A percentile compares a stretch with the other conserved stretches of the same genome.
Evolutionary conservation across 177 flowering plant species (phyloP).

Genomic region (Vitis hybrid): DNA sequence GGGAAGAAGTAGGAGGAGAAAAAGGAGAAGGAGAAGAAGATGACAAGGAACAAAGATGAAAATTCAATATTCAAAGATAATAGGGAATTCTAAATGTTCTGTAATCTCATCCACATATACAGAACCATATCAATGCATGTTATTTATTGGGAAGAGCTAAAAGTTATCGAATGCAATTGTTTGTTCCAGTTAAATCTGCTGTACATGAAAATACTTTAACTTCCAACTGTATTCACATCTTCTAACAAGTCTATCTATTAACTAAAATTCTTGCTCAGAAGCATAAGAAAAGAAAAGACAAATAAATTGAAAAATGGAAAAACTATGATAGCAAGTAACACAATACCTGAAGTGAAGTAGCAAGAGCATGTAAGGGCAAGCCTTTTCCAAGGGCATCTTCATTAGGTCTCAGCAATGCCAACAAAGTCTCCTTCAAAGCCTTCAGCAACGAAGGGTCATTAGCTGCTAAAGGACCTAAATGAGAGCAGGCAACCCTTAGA

Average conservation of each 20-base stretch:
- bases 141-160: neutral
- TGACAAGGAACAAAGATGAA: too few relatives aligned
- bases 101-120: too few relatives aligned
- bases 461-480: conserved; percentile 89
- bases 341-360: conserved; percentile 88
- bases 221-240: neutral
- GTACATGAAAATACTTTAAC: neutral
- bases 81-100: too few relatives aligned
- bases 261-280: neutral
- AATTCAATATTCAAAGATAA: too few relatives aligned
- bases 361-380: conserved; percentile 67
- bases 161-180: neutral
- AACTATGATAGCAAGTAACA: neutral
- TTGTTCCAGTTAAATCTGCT: neutral
- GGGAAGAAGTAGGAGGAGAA: too few relatives aligned
- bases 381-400: conserved; percentile 56
- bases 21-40: too few relatives aligned
- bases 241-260: neutral
- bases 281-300: neutral
- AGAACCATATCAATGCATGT: too few relatives aligned
- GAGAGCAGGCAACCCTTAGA: conserved; percentile 71
- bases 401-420: conserved; percentile 68
- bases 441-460: conserved; percentile 69
- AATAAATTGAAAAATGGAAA: neutral
- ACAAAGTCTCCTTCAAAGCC: conserved; percentile 88